phyloP scores from a whole-genome alignment of 1,284 basidiomycete genomes.

The Cryptococcus sp. region DNA sequence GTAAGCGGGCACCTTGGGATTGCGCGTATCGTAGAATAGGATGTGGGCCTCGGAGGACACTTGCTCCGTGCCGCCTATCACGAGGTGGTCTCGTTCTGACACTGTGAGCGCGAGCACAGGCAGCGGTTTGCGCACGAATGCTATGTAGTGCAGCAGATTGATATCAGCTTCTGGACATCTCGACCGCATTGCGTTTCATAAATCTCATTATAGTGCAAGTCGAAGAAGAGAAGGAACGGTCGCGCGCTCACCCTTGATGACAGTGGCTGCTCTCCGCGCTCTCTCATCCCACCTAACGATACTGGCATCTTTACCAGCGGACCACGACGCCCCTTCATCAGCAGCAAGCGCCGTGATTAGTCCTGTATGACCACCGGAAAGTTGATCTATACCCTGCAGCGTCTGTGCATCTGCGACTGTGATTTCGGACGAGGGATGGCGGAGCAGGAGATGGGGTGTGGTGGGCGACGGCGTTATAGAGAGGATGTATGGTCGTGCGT shows the following conservation, averaged over 20 bases:
- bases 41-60: conserved; percentile 56
- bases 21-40: conserved; percentile 51
- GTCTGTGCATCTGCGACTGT: conserved; percentile 50
- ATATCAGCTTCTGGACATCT: not conserved
- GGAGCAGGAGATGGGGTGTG: conserved; percentile 46
- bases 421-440: conserved; percentile 44
- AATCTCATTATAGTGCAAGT: no score
- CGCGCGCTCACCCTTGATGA: conserved; percentile 44
- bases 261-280: conserved; percentile 32
- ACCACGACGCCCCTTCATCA: conserved; percentile 45
- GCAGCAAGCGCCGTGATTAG: conserved; percentile 36
- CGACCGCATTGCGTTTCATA: no score
- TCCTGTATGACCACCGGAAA: conserved; percentile 41
- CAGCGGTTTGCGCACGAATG: conserved; percentile 46
- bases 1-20: conserved; percentile 40
- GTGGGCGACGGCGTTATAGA: conserved; percentile 45
- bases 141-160: conserved; percentile 19
- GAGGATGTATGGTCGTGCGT: conserved; percentile 44
- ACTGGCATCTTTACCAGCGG: conserved; percentile 43
- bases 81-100: conserved; percentile 46
- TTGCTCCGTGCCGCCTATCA: conserved; percentile 56
- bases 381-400: conserved; percentile 40
- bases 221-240: no score
- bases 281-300: conserved; percentile 53
- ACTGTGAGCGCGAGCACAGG: conserved; percentile 50